Evolutionary conservation across 2,329 filamentous ascomycete species (phyloP).

Genomic region (Colletotrichum ledebouriae): DNA sequence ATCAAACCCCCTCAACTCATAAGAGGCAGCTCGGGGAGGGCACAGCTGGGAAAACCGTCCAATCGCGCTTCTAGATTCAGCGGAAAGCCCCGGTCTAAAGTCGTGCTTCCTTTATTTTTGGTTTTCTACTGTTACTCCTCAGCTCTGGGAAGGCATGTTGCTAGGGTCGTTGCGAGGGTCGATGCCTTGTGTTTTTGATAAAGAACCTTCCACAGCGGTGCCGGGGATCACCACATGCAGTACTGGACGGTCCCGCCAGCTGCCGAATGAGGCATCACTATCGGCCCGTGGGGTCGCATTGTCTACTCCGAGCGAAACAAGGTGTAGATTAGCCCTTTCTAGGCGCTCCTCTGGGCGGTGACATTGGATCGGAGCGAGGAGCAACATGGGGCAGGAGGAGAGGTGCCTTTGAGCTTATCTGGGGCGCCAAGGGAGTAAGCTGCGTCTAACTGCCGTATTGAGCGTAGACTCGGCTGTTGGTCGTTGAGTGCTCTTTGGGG

Average conservation of each 20-base stretch:
- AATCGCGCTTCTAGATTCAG: no score
- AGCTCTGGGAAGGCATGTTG: no score
- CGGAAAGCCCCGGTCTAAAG: no score
- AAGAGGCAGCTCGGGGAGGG: no score
- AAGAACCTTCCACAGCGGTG: background rate
- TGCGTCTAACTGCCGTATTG: conserved; percentile 19
- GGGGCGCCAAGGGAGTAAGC: conserved; percentile 26
- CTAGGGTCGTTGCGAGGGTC: no score
- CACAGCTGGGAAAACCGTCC: no score
- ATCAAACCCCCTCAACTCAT: no score
- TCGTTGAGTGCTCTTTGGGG: background rate
- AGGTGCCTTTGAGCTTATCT: conserved; percentile 37
- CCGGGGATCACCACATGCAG: conserved; percentile 25
- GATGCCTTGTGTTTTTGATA: no score
- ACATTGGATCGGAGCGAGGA: conserved; percentile 34
- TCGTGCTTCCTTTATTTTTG: no score
- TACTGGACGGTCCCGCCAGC: conserved; percentile 8
- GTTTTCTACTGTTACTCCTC: no score
- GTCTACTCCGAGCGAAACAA: background rate
- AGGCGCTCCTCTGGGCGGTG: conserved; percentile 7
- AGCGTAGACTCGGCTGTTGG: conserved; percentile 38
- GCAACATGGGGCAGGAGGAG: conserved; percentile 37
- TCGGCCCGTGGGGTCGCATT: background rate
- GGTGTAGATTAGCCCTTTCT: background rate
- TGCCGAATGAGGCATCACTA: conserved; percentile 34